Base-by-base conservation (phyloP, 805 yeast genomes). In the Barnettozyma pratensis region DNA sequence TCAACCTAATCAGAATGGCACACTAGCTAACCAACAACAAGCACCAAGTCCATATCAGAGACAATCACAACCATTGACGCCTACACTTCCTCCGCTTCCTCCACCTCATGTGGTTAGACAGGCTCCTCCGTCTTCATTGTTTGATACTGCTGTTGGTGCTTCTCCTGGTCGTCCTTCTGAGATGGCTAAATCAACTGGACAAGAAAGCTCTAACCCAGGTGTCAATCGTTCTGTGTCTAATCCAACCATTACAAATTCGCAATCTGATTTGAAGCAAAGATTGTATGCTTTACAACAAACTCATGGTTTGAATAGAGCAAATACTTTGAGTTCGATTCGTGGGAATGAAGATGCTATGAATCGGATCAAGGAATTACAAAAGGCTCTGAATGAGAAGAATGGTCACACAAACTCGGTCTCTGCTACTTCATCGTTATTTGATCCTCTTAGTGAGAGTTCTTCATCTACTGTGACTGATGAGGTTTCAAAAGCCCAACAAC, bases 271-370 rank as follows among this genome's bases (percentile, higher is more conserved):
- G 28, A 46, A 47, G 30, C 27, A 48, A 12, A 58, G 30, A 39
- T 37, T 58, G 26, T 14, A 35, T 27, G 12, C 41, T 4, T 48
- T 45, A 35, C 28, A 40, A 7, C 45, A 51, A 29, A 35, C 32
- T 12, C 26, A 34, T 14, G 42, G 44, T 3, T 7, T 53, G 7
- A 29, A 38, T 2, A 46, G 58, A 35, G 34, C 55, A 2, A 48
- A 50, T 36, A 43, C 39, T 26, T 7, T 39, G 10, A 48, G 46
- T 7, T 6, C 27, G 11, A 8, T 45, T 26, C 48, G 30, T 6
- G 47, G 53, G 4, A 56, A 47, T 25, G 29, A 55, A 9, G 39
- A 37, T 27, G 60, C 58, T 5, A 11, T 56, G 47, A 26, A 32
- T 7, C 37, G 49, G 3, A 49, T 55, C 31, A 50, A 53, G 12